Evolutionary conservation across 768 basidiomycete genomes (phyloP), one percentile per base, ranked within the genome.

Genomic region (Tylopilus rubrobrunneus): DNA sequence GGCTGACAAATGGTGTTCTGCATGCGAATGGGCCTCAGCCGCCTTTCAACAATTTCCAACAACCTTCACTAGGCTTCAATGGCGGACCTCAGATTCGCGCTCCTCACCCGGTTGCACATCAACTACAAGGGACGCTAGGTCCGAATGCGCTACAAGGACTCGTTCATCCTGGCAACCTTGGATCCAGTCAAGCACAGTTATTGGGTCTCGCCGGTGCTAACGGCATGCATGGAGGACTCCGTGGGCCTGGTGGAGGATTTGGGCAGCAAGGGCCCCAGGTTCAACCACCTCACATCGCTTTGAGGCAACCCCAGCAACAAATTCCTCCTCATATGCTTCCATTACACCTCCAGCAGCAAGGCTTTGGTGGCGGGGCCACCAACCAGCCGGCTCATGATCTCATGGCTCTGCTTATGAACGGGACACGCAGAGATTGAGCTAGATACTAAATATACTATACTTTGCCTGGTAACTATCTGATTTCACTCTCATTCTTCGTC

Each of bases 391-490:
- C 82, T 42, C 85, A 87, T 56, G 89, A 92, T 66, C 72, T 92
- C 60, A 91, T 92, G 85, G 83, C 89, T 43, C 77, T 92, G 55
- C 79, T 92, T 57, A 85, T 92, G 87, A 86, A 84, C 49, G 86
- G 85, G 51, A 56, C 59, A 39, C 84, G 81, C 59, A 75, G 87
- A 70, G 86, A 89, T 61, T 89, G 73, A 83, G 60, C 49, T 53
- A 45, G 49, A 48, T 50, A 41, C 45, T 59, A 41, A 56, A 48
- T 59, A 60, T 62, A 49, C 48, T 56, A 39, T 19, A 54, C 39
- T 39, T 42, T 29, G 44, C 36, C 46, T 23, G 44, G 49, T 53
- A 37, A 60, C 51, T 52, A 51, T 49, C 41, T 52, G 54, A 56
- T 57, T 58, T 56, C 46, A 53, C 52, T 55, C 28, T 51, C 43